Conservation (phyloP, 805 yeast species). For the Lipomyces sp. region DNA sequence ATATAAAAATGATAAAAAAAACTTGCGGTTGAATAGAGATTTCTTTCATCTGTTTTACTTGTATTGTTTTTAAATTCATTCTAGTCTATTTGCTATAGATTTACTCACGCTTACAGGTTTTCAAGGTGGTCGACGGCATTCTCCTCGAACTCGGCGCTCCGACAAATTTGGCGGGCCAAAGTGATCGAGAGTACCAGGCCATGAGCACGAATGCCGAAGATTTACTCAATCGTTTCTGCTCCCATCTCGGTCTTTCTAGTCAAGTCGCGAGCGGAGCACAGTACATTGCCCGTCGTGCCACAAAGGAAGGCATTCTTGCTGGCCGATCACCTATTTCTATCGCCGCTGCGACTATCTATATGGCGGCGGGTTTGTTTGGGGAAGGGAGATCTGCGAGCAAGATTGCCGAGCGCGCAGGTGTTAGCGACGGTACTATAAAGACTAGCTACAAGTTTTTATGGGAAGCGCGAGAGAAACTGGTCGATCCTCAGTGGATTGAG, state of each 20-base stretch:
- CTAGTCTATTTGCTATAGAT: constrained; percentile 1
- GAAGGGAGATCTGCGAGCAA: constrained; percentile 73
- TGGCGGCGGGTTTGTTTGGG: constrained; percentile 82
- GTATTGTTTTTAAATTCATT: constrained; percentile 2
- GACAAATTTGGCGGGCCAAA: constrained; percentile 37
- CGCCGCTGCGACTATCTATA: constrained; percentile 94
- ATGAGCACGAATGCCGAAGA: constrained; percentile 92
- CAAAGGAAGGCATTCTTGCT: constrained; percentile 89
- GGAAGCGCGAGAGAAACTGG: constrained; percentile 69
- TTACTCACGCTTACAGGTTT: constrained; percentile 41
- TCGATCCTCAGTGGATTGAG: constrained; percentile 75
- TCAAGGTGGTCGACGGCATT: constrained; percentile 78
- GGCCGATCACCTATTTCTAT: constrained; percentile 97
- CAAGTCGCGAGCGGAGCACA: constrained; percentile 92
- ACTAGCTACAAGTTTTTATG: constrained; percentile 83
- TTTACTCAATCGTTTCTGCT: constrained; percentile 91
- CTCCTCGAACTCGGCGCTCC: constrained; percentile 39
- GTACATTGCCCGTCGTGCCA: constrained; percentile 84
- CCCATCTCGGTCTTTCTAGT: constrained; percentile 86
- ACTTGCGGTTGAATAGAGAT: background rate
- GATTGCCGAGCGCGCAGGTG: constrained; percentile 91
- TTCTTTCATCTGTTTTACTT: background rate
- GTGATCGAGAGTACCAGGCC: constrained; percentile 57
- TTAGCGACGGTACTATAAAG: constrained; percentile 94
- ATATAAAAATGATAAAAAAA: background rate